Evolutionary conservation across 768 basidiomycete genomes (phyloP).

Genomic region (Suillus lakei): DNA sequence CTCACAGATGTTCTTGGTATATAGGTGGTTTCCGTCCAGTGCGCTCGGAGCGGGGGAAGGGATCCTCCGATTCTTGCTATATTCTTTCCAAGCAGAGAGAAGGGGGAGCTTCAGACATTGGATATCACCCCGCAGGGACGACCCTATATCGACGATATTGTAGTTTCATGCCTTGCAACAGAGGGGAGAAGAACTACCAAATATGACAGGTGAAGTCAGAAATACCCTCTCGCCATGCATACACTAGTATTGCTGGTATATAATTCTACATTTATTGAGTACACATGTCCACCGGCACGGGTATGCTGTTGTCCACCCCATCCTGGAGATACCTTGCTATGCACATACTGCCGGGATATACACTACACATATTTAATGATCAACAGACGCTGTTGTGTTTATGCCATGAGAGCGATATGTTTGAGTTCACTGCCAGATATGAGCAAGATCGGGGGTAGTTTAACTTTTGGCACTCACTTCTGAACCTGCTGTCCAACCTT

Average conservation of each 20-base stretch:
- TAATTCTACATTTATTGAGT: background rate
- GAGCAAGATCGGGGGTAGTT: slow-evolving; percentile 12
- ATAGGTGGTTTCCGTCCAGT: background rate
- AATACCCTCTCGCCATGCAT: background rate
- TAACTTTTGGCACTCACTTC: slow-evolving; percentile 51
- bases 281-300: background rate
- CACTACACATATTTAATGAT: background rate
- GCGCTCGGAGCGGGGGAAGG: background rate
- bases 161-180: slow-evolving; percentile 2
- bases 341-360: background rate
- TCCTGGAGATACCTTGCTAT: background rate
- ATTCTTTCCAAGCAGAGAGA: background rate
- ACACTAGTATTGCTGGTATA: background rate
- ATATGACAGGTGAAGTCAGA: slow-evolving; percentile 1
- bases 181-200: background rate
- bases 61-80: background rate
- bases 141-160: background rate
- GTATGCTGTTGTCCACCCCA: background rate
- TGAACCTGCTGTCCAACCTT: slow-evolving; percentile 91
- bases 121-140: background rate
- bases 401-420: slow-evolving; percentile 82
- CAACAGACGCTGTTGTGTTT: slow-evolving; percentile 21
- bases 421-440: slow-evolving; percentile 65
- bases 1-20: background rate
- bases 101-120: slow-evolving; percentile 1